Percentiles rank a stretch among this genome's conserved stretches.
Conservation (phyloP, 768 basidiomycete genomes). For the Tricholoma hemisulphureum region DNA sequence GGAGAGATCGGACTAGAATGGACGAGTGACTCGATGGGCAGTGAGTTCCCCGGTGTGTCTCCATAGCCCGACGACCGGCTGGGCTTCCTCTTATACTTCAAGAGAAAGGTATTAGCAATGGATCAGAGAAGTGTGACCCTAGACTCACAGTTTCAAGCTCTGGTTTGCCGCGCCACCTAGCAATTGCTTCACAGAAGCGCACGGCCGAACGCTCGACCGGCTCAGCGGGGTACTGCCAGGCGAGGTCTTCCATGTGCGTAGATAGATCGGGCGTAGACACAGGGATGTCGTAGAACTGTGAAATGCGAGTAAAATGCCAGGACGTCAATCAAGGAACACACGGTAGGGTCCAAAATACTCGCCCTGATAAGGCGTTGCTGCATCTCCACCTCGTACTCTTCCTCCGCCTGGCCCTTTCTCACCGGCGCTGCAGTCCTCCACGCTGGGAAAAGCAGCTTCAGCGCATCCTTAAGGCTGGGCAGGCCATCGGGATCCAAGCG, state of each 20-base stretch:
- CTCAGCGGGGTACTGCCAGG: conserved; percentile 79
- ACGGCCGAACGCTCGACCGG: conserved; percentile 77
- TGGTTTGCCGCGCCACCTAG: conserved; percentile 81
- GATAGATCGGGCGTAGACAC: conserved; percentile 68
- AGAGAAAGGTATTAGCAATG: conserved; percentile 26
- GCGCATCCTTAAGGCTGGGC: conserved; percentile 64
- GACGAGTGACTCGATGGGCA: conserved; percentile 65
- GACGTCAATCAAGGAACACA: neutral
- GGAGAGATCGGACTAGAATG: conserved; percentile 51
- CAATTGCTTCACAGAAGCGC: conserved; percentile 78
- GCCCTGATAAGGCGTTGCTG: conserved; percentile 66
- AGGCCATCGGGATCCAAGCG: conserved; percentile 76
- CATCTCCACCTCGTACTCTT: conserved; percentile 77
- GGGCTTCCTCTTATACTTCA: conserved; percentile 54
- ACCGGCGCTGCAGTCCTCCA: conserved; percentile 31
- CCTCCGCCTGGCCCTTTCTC: conserved; percentile 53
- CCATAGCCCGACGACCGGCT: conserved; percentile 23
- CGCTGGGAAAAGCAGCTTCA: conserved; percentile 67
- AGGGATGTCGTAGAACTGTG: conserved; percentile 77
- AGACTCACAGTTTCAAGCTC: conserved; percentile 71
- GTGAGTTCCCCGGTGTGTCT: conserved; percentile 36
- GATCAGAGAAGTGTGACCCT: conserved; percentile 12
- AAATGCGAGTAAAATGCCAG: neutral
- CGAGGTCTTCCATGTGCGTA: conserved; percentile 76
- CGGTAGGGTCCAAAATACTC: conserved; percentile 23